Evolutionary conservation across 2,329 filamentous ascomycete genomes (phyloP).

Genomic region (Zymoseptoria pseudotritici): DNA sequence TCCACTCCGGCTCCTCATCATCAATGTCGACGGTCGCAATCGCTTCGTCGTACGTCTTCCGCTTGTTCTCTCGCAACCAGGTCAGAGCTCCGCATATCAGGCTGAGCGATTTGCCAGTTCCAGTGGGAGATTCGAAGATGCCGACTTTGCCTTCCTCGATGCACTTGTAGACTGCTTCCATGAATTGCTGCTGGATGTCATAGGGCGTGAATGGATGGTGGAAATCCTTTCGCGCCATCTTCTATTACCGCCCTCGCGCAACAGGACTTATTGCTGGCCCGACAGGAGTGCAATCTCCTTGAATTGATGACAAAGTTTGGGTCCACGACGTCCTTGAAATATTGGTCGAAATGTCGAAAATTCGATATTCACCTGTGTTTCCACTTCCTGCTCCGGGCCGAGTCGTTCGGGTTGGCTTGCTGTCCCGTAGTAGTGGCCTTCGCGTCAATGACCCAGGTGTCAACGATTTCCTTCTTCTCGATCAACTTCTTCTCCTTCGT

Average conservation of each 20-base stretch:
- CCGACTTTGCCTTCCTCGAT: constrained; percentile 74
- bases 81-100: constrained; percentile 83
- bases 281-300: background rate
- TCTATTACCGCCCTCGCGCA: background rate
- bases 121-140: constrained; percentile 90
- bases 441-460: constrained; percentile 57
- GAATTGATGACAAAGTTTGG: background rate
- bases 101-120: constrained; percentile 78
- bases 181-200: constrained; percentile 79
- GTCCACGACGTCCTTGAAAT: constrained; percentile 8
- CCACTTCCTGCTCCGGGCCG: constrained; percentile 37
- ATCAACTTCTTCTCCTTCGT: constrained; percentile 51
- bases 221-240: constrained; percentile 49
- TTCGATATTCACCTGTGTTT: constrained; percentile 34
- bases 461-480: constrained; percentile 62
- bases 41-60: constrained; percentile 49
- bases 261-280: no score
- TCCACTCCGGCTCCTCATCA: constrained; percentile 74
- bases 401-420: constrained; percentile 13
- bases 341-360: background rate
- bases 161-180: constrained; percentile 73
- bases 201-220: constrained; percentile 86
- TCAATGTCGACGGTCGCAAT: constrained; percentile 41
- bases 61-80: constrained; percentile 81
- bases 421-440: constrained; percentile 9